Conservation (phyloP, 1,284 basidiomycete genomes). For the Ganoderma leucocontextum region DNA sequence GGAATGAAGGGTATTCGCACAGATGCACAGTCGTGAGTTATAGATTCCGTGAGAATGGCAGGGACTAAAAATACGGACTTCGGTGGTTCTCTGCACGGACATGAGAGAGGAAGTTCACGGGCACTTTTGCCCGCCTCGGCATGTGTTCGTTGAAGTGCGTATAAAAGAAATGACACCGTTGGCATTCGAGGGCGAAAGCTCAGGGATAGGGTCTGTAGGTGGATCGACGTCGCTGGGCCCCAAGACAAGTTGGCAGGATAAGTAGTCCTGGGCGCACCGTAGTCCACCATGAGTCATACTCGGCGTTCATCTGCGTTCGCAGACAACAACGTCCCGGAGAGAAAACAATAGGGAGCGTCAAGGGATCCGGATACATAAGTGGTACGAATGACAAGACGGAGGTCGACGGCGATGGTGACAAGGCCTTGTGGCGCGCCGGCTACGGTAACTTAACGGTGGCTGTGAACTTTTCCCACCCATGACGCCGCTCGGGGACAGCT, state of each 20-base stretch:
- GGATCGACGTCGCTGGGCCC: not conserved
- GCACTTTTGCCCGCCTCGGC: not conserved
- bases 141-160: not conserved
- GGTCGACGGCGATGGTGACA: not conserved
- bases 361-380: not conserved
- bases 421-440: not conserved
- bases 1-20: not conserved
- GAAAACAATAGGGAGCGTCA: not conserved
- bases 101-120: not conserved
- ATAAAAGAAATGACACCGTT: not conserved
- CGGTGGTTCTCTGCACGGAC: not conserved
- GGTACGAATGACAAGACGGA: not conserved
- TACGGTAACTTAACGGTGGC: not conserved
- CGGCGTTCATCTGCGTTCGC: not conserved
- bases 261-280: not conserved
- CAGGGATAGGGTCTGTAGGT: not conserved
- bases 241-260: no score
- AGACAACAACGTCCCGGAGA: not conserved
- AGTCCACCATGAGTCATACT: not conserved
- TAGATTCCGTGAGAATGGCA: not conserved
- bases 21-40: not conserved
- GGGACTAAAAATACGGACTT: conserved; percentile 5
- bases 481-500: not conserved
- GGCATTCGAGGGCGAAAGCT: not conserved
- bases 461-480: not conserved